Evolutionary conservation across 352 stramenopile species (phyloP).

Genomic region (Phytophthora sansomeana): DNA sequence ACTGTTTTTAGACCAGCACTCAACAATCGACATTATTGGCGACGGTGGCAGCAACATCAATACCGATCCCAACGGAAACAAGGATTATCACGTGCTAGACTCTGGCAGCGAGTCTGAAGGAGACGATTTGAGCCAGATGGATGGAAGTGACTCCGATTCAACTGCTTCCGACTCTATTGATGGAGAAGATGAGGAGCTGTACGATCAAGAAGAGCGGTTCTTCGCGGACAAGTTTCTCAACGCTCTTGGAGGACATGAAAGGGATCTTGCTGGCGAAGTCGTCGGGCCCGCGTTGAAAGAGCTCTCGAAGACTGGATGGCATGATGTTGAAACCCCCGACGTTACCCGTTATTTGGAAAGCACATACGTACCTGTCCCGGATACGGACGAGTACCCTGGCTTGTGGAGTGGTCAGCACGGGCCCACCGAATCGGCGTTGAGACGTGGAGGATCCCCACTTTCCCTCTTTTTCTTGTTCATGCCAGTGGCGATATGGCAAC

Average conservation of each 20-base stretch:
- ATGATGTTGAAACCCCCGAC: neutral
- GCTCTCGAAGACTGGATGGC: neutral
- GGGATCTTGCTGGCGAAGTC: constrained; percentile 6
- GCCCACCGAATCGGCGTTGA: neutral
- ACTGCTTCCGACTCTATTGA: neutral
- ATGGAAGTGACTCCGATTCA: constrained; percentile 1
- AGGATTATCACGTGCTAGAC: too few species aligned
- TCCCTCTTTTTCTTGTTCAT: constrained; percentile 18
- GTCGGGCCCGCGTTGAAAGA: constrained; percentile 1
- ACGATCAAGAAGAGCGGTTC: constrained; percentile 3
- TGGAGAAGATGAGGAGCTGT: constrained; percentile 6
- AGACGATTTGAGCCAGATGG: too few species aligned
- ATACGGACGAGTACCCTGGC: neutral
- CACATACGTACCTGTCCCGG: neutral
- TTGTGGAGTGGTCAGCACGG: neutral
- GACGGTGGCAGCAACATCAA: neutral
- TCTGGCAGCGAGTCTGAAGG: too few species aligned
- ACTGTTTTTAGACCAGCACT: neutral
- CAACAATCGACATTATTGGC: neutral
- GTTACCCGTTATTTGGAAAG: neutral
- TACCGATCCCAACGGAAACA: too few species aligned
- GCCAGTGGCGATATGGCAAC: constrained; percentile 17
- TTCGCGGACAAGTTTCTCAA: constrained; percentile 15
- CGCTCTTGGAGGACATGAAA: neutral
- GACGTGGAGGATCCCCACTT: constrained; percentile 1